phyloP scores from a whole-genome alignment of 2,329 filamentous ascomycete genomes.

The Pseudopithomyces chartarum region DNA sequence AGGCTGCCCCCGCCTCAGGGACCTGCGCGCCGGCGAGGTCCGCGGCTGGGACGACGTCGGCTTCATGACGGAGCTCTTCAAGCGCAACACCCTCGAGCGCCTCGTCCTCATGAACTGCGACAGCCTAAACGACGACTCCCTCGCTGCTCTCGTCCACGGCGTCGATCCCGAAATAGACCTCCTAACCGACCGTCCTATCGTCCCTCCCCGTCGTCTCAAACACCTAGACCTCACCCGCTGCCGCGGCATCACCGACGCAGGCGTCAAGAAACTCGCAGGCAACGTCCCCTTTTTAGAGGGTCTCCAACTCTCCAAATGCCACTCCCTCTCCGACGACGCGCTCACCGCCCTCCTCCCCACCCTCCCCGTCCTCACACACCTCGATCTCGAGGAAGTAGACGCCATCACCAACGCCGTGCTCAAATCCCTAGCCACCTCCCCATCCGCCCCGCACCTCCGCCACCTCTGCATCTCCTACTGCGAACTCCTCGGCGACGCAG shows the following conservation, averaged over 20 bases:
- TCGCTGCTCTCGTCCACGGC: constrained; percentile 78
- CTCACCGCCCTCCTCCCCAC: constrained; percentile 75
- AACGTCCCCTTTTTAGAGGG: constrained; percentile 81
- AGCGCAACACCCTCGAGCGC: constrained; percentile 80
- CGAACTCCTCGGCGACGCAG: constrained; percentile 79
- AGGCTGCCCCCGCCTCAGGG: constrained; percentile 73
- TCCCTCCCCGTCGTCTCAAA: constrained; percentile 76
- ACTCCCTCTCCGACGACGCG: constrained; percentile 72
- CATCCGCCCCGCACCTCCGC: constrained; percentile 72
- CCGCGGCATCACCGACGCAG: constrained; percentile 70
- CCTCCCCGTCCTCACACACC: constrained; percentile 76
- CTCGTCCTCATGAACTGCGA: constrained; percentile 80
- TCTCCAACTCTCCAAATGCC: constrained; percentile 79
- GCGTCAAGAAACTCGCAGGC: constrained; percentile 72
- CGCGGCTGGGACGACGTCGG: constrained; percentile 75
- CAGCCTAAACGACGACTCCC: constrained; percentile 74
- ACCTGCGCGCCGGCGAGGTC: constrained; percentile 82
- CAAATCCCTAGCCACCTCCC: constrained; percentile 74
- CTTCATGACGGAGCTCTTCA: constrained; percentile 76
- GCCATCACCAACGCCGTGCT: constrained; percentile 77
- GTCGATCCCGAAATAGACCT: constrained; percentile 77
- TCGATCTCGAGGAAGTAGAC: constrained; percentile 87
- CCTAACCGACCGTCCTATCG: constrained; percentile 75
- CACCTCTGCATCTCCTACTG: constrained; percentile 92
- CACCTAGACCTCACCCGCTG: constrained; percentile 88